A percentile compares a stretch with the other conserved stretches of the same genome.
Evolutionary conservation across 345 rosid genomes (phyloP).

Genomic region (Melastoma malabathricum): DNA sequence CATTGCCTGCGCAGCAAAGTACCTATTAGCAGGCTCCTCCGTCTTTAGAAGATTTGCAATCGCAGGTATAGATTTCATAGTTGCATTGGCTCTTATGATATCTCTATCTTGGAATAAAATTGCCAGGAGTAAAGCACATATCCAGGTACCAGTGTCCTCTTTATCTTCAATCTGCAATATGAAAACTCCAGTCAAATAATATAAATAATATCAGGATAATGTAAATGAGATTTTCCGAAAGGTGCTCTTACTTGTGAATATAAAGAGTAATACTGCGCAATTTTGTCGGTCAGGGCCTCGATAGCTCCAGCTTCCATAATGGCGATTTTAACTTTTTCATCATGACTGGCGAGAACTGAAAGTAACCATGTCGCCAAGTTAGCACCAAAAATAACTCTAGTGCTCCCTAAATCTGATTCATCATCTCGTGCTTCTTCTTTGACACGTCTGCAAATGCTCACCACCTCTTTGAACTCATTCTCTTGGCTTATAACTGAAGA

Average conservation of each 20-base stretch:
- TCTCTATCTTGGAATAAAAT: constrained; percentile 95
- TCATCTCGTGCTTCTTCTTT: constrained; percentile 38
- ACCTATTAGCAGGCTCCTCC: constrained; percentile 76
- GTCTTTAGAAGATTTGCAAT: constrained; percentile 87
- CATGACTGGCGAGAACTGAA: constrained; percentile 82
- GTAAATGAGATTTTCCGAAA: background rate
- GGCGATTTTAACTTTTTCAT: constrained; percentile 57
- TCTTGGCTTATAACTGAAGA: constrained; percentile 31
- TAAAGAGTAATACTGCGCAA: constrained; percentile 39
- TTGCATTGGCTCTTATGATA: constrained; percentile 71
- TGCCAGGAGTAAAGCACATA: constrained; percentile 83
- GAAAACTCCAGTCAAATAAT: constrained; percentile 11
- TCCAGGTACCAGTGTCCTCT: constrained; percentile 90
- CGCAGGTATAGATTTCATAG: constrained; percentile 82
- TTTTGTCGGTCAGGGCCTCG: constrained; percentile 75
- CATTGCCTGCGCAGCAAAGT: constrained; percentile 93
- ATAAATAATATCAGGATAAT: constrained; percentile 7
- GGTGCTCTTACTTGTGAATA: constrained; percentile 54
- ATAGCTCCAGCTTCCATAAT: constrained; percentile 92
- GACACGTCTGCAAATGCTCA: constrained; percentile 48
- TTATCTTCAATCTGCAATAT: constrained; percentile 60
- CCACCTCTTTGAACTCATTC: constrained; percentile 34
- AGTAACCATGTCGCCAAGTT: constrained; percentile 86
- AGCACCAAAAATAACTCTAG: constrained; percentile 50
- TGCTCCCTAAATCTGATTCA: constrained; percentile 34